Evolutionary conservation across 2,329 filamentous ascomycete genomes (phyloP).

Genomic region (Diplocarpon rosae): DNA sequence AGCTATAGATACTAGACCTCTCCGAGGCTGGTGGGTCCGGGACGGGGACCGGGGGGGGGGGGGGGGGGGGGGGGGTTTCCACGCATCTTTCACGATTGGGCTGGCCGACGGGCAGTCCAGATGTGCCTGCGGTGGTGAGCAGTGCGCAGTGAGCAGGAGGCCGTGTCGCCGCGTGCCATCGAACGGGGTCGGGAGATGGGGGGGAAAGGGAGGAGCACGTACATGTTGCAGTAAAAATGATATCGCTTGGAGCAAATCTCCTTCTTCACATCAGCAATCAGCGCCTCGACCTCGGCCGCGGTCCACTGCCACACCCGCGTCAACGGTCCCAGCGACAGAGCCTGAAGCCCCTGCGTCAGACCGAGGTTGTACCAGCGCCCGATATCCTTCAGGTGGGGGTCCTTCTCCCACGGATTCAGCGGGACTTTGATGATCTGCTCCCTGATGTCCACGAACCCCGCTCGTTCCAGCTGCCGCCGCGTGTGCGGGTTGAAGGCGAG

Average conservation of each 20-base stretch:
- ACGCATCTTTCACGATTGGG: slow-evolving; percentile 8
- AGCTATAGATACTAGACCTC: no score
- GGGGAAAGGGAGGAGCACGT: slow-evolving; percentile 33
- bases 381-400: slow-evolving; percentile 53
- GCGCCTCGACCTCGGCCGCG: slow-evolving; percentile 47
- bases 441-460: slow-evolving; percentile 72
- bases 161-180: not conserved
- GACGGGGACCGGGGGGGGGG: no score
- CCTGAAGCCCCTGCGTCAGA: slow-evolving; percentile 61
- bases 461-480: slow-evolving; percentile 47
- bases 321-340: slow-evolving; percentile 63
- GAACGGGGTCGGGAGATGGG: not conserved
- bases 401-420: slow-evolving; percentile 60
- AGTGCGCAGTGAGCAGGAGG: no score
- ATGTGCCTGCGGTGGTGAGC: slow-evolving; percentile 18
- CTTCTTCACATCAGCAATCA: slow-evolving; percentile 51
- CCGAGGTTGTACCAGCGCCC: slow-evolving; percentile 78
- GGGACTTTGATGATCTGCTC: slow-evolving; percentile 60
- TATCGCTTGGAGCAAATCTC: slow-evolving; percentile 60
- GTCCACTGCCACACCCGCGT: slow-evolving; percentile 52
- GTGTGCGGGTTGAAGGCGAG: slow-evolving; percentile 54
- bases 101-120: slow-evolving; percentile 24
- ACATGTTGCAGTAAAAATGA: slow-evolving; percentile 69
- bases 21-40: no score
- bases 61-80: no score